Conservation (phyloP, 306 rosid genomes). For the Sicyos edulis region DNA sequence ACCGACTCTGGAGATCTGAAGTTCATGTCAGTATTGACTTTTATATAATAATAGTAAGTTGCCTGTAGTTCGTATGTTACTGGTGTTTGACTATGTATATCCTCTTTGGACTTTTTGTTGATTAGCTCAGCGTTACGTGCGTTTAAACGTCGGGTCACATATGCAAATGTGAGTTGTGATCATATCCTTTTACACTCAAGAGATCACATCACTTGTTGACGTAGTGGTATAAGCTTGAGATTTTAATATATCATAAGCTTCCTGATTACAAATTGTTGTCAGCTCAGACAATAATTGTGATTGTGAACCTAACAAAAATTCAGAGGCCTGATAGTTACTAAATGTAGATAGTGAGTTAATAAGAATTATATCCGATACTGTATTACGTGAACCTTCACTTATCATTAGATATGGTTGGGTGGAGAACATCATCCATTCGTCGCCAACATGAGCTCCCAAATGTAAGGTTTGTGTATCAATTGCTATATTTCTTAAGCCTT, state of each 20-base stretch:
- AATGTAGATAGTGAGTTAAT: background rate
- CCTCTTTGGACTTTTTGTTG: slow-evolving; percentile 22
- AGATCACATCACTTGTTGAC: slow-evolving; percentile 13
- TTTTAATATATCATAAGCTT: background rate
- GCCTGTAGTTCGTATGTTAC: slow-evolving; percentile 6
- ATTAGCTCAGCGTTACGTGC: slow-evolving; percentile 75
- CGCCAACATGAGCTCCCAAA: slow-evolving; percentile 92
- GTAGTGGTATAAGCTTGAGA: background rate
- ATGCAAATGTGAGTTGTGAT: slow-evolving; percentile 88
- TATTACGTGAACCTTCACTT: slow-evolving; percentile 44
- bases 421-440: slow-evolving; percentile 95
- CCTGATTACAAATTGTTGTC: background rate
- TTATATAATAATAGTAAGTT: slow-evolving; percentile 20
- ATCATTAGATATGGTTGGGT: slow-evolving; percentile 85
- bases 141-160: slow-evolving; percentile 86
- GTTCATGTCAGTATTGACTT: slow-evolving; percentile 62
- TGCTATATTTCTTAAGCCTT: slow-evolving; percentile 22
- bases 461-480: slow-evolving; percentile 37
- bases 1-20: slow-evolving; percentile 67
- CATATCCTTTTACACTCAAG: slow-evolving; percentile 55
- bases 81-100: slow-evolving; percentile 19
- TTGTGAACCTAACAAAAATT: background rate
- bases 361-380: background rate
- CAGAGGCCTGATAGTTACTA: background rate
- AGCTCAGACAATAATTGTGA: slow-evolving; percentile 7